Conservation (phyloP, 2,329 filamentous ascomycete genomes). For the Xenoacremonium recifei region DNA sequence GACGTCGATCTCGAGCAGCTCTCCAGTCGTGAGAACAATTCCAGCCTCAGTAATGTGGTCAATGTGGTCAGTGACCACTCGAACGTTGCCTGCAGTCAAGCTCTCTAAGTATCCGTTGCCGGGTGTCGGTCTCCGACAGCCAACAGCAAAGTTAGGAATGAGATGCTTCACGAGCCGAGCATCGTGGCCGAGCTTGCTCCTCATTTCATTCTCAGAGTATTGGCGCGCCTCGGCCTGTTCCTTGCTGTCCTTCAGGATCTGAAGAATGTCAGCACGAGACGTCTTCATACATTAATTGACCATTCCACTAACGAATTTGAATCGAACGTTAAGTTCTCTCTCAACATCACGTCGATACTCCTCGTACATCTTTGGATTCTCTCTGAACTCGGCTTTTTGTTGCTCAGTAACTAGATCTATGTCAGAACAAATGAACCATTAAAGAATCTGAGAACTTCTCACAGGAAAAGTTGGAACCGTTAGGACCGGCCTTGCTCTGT, state of each 20-base stretch:
- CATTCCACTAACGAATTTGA: background rate
- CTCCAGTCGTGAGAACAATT: background rate
- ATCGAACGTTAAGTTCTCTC: background rate
- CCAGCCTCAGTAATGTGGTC: constrained; percentile 1
- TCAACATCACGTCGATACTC: background rate
- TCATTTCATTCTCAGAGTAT: constrained; percentile 5
- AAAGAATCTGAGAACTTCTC: constrained; percentile 1
- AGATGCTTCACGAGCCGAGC: constrained; percentile 6
- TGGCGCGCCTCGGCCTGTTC: constrained; percentile 3
- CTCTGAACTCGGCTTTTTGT: background rate
- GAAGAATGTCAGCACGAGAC: too few species aligned
- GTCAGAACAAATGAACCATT: too few species aligned
- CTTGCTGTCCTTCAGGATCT: background rate
- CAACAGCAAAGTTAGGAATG: constrained; percentile 8
- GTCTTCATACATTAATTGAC: too few species aligned
- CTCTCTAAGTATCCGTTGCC: constrained; percentile 7
- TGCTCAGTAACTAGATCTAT: background rate
- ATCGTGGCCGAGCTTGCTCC: constrained; percentile 3
- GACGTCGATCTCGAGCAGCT: constrained; percentile 5
- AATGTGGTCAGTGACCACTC: constrained; percentile 4
- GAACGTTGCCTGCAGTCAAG: constrained; percentile 4
- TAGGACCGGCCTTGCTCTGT: background rate
- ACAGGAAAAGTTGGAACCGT: constrained; percentile 1
- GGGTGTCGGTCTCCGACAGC: constrained; percentile 9
- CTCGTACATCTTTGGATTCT: background rate